Conservation (phyloP, 75 land plant genomes). For the Azolla pinnata region DNA sequence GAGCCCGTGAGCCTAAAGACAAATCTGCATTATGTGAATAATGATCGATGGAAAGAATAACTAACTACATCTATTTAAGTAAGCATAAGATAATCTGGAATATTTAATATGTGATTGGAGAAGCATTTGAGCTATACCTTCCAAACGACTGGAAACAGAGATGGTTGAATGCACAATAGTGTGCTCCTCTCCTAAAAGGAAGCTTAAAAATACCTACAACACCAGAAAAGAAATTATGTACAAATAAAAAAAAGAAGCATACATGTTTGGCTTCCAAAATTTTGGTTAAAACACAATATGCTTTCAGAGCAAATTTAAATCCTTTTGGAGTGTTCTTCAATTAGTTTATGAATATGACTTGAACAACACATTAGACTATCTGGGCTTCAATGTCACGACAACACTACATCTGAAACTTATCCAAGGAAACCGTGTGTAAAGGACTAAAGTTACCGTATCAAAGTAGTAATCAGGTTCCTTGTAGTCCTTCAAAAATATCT, state of each 20-base stretch:
- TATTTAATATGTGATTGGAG: conserved; percentile 5
- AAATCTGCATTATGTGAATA: not conserved
- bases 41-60: too few relatives aligned
- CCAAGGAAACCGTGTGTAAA: not conserved
- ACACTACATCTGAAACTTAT: not conserved
- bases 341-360: too few relatives aligned
- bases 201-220: conserved; percentile 70
- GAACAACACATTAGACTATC: too few relatives aligned
- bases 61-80: too few relatives aligned
- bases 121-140: too few relatives aligned
- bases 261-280: too few relatives aligned
- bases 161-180: conserved; percentile 67
- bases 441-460: conserved; percentile 42
- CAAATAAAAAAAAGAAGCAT: not conserved
- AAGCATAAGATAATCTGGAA: too few relatives aligned
- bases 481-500: conserved; percentile 82
- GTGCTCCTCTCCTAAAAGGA: conserved; percentile 70
- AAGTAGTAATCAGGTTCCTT: conserved; percentile 70
- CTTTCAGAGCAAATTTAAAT: too few relatives aligned
- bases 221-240: not conserved
- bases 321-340: too few relatives aligned
- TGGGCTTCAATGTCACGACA: too few relatives aligned
- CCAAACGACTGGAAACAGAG: conserved; percentile 42
- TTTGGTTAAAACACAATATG: too few relatives aligned
- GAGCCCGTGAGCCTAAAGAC: conserved; percentile 34